Conservation (phyloP, 2,329 filamentous ascomycete genomes). For the Penicillium sclerotiorum region DNA sequence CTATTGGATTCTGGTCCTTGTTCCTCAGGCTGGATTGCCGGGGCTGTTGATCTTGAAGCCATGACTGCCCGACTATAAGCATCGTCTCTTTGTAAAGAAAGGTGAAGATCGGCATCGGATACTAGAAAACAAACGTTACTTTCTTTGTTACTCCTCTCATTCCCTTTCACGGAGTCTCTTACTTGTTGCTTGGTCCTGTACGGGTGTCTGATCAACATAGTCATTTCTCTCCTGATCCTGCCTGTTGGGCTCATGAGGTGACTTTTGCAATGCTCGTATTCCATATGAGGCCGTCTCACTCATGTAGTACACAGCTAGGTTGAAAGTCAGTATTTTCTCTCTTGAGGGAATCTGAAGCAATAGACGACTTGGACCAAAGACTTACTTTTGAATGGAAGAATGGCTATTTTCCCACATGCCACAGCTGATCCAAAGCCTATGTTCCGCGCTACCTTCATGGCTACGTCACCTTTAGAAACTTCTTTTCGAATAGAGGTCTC, state of each 20-base stretch:
- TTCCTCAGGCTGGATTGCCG: no score
- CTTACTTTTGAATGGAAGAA: slow-evolving; percentile 11
- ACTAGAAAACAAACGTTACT: background rate
- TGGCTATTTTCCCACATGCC: slow-evolving; percentile 8
- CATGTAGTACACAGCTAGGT: slow-evolving; percentile 12
- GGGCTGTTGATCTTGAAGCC: background rate
- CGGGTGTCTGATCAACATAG: background rate
- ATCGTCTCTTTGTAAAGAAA: background rate
- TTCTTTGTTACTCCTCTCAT: background rate
- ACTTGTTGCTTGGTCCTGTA: background rate
- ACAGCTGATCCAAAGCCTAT: slow-evolving; percentile 9
- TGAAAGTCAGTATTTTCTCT: background rate
- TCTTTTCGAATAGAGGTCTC: background rate
- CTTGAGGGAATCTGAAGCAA: no score
- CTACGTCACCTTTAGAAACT: background rate
- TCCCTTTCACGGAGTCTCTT: background rate
- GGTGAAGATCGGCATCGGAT: background rate
- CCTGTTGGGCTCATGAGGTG: background rate
- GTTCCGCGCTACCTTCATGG: slow-evolving; percentile 1
- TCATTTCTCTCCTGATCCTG: background rate
- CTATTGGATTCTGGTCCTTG: no score
- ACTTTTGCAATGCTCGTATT: background rate
- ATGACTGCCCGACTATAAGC: background rate
- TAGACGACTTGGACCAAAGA: background rate
- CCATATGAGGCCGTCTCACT: slow-evolving; percentile 10